These are phyloP conservation scores for Myrica gale DNA, from an alignment of 306 rosid genomes.

Conservation along the genomic window DNA sequence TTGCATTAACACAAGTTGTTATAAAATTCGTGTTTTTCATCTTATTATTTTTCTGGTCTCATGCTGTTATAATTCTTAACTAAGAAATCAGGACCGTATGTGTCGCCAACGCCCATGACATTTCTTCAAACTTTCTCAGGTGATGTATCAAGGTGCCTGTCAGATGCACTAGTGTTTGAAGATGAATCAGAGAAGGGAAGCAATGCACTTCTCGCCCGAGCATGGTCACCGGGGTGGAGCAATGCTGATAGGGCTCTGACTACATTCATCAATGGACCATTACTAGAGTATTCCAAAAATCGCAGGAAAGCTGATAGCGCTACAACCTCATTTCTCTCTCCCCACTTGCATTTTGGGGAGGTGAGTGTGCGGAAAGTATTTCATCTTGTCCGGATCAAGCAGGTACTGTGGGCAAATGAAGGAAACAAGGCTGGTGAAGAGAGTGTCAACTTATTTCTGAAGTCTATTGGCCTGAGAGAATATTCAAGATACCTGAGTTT, in stretches of 20 bases:
- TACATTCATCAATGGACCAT: slow-evolving; percentile 79
- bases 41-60: neutral
- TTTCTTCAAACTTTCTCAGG: slow-evolving; percentile 42
- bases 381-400: slow-evolving; percentile 92
- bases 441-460: slow-evolving; percentile 83
- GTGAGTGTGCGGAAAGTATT: slow-evolving; percentile 90
- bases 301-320: slow-evolving; percentile 93
- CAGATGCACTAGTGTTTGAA: slow-evolving; percentile 68
- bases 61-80: neutral
- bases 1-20: neutral
- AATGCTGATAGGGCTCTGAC: slow-evolving; percentile 87
- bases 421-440: slow-evolving; percentile 84
- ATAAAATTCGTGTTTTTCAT: too few species aligned
- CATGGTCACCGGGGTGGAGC: slow-evolving; percentile 99
- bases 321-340: slow-evolving; percentile 93
- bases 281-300: slow-evolving; percentile 73
- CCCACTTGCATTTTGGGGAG: slow-evolving; percentile 96
- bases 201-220: slow-evolving; percentile 95
- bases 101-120: slow-evolving; percentile 10
- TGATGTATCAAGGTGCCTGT: slow-evolving; percentile 62
- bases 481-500: slow-evolving; percentile 90
- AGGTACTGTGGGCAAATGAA: slow-evolving; percentile 90
- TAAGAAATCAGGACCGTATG: slow-evolving; percentile 4
- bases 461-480: slow-evolving; percentile 87
- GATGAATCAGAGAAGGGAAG: slow-evolving; percentile 95